phyloP scores from a whole-genome alignment of 2,329 filamentous ascomycete species.

The Ophiostoma triangulosporum region DNA sequence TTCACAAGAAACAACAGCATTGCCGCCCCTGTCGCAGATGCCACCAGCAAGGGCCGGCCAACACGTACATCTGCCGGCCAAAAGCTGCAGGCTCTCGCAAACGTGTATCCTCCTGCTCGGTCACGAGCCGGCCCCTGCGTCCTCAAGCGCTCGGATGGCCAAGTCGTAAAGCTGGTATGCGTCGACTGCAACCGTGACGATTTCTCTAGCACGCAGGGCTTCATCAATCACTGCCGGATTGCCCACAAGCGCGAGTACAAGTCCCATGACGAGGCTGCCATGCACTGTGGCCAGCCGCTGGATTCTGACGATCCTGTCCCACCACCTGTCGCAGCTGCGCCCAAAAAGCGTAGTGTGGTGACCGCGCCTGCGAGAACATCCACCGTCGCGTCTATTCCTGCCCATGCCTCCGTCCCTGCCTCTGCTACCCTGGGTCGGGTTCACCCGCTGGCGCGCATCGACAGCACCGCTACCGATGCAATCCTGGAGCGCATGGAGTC shows the following conservation, averaged over 20 bases:
- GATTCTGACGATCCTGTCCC: slow-evolving; percentile 48
- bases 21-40: slow-evolving; percentile 32
- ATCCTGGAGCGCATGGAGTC: slow-evolving; percentile 40
- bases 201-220: slow-evolving; percentile 95
- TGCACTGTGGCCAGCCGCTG: slow-evolving; percentile 72
- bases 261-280: slow-evolving; percentile 86
- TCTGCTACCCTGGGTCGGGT: not conserved
- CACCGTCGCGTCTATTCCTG: not conserved
- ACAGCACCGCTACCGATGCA: slow-evolving; percentile 38
- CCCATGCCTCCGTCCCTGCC: not conserved
- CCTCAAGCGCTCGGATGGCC: slow-evolving; percentile 72
- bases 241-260: slow-evolving; percentile 88
- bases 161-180: slow-evolving; percentile 83
- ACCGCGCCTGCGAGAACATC: slow-evolving; percentile 10
- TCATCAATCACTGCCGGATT: slow-evolving; percentile 97
- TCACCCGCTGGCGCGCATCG: slow-evolving; percentile 44
- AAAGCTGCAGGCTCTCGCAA: slow-evolving; percentile 56
- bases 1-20: slow-evolving; percentile 58
- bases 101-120: slow-evolving; percentile 58
- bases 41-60: slow-evolving; percentile 36
- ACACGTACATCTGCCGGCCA: slow-evolving; percentile 39
- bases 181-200: slow-evolving; percentile 77
- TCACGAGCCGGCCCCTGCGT: slow-evolving; percentile 73
- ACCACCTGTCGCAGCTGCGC: not conserved
- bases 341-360: not conserved